A percentile compares a stretch with the other conserved stretches of the same genome.
phyloP scores from a whole-genome alignment of 2,329 filamentous ascomycete genomes.

The Lachnum nothofagi region DNA sequence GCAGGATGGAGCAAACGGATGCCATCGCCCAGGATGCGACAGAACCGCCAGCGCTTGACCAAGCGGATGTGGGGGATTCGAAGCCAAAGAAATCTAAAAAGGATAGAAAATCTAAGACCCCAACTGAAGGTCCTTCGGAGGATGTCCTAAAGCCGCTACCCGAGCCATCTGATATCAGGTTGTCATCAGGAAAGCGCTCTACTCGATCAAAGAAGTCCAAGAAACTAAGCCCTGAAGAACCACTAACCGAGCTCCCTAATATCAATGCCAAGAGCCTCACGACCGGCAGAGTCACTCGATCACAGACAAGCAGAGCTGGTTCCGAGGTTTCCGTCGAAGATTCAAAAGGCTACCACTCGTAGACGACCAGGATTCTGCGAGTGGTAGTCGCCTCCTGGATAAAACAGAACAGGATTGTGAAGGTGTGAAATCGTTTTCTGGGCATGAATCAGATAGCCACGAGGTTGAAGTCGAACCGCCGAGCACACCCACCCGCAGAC shows the following conservation, averaged over 20 bases:
- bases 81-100: no score
- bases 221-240: neutral
- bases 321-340: conserved; percentile 5
- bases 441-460: neutral
- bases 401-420: conserved; percentile 5
- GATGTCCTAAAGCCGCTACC: no score
- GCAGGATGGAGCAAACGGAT: neutral
- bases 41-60: no score
- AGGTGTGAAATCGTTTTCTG: neutral
- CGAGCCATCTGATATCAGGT: no score
- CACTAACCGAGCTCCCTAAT: conserved; percentile 13
- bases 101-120: no score
- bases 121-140: no score
- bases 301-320: conserved; percentile 1
- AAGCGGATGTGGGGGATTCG: no score
- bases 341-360: conserved; percentile 34
- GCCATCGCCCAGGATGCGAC: neutral
- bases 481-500: neutral
- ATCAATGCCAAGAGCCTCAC: conserved; percentile 17
- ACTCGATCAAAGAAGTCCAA: neutral
- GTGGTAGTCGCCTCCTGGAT: conserved; percentile 33
- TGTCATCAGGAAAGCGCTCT: neutral
- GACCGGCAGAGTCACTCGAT: conserved; percentile 5
- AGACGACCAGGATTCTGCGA: conserved; percentile 33
- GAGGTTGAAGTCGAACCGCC: neutral